A percentile compares a stretch with the other conserved stretches of the same genome.
Evolutionary conservation across 2,329 filamentous ascomycete species (phyloP).

Genomic region (Graphilbum fragrans): DNA sequence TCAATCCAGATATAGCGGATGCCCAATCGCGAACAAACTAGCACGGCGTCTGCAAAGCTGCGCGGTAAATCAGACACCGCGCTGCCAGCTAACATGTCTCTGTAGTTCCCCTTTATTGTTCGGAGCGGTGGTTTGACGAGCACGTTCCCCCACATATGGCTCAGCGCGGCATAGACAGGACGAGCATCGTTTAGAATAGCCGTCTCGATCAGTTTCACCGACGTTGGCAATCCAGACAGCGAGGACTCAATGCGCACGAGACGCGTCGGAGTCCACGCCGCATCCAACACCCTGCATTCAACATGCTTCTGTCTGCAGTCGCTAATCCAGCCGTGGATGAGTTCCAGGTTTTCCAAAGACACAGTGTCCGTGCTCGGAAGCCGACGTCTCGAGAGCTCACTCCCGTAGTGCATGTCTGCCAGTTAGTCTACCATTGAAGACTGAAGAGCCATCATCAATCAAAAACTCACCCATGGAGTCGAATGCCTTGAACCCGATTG

Average conservation of each 20-base stretch:
- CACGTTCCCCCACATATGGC: not conserved
- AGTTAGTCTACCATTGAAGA: not conserved
- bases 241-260: not conserved
- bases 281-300: not conserved
- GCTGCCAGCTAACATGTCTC: not conserved
- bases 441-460: not conserved
- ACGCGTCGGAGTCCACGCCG: not conserved
- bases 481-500: not conserved
- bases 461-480: not conserved
- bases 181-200: not conserved
- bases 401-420: not conserved
- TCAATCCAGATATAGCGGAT: constrained; percentile 6
- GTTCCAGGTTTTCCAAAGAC: not conserved
- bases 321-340: not conserved
- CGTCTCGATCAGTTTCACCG: not conserved
- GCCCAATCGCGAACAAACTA: not conserved
- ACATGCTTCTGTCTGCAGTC: not conserved
- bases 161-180: not conserved
- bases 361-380: not conserved
- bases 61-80: not conserved
- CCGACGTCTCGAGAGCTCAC: not conserved
- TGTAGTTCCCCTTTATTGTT: not conserved
- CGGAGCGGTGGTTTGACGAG: not conserved
- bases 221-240: not conserved
- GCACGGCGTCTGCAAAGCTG: constrained; percentile 3